A percentile compares a stretch with the other conserved stretches of the same genome.
Conservation (phyloP, 2,329 filamentous ascomycete species). For the Fusarium decemcellulare region DNA sequence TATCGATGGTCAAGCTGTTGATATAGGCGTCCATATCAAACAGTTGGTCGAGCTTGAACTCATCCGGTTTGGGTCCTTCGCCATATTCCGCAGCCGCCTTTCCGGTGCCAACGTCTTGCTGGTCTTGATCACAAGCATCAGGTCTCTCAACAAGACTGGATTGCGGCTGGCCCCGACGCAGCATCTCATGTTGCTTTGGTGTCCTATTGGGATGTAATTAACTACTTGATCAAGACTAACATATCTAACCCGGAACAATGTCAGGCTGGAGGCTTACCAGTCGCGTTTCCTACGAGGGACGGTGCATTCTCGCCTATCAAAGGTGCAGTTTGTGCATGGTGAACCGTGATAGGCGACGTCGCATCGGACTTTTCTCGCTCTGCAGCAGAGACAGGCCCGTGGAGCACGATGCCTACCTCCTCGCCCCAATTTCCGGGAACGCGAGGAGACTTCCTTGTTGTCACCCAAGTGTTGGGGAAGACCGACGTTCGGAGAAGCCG, state of each 20-base stretch:
- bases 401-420: not conserved
- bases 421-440: too few relatives aligned
- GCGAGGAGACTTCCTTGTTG: too few relatives aligned
- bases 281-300: constrained; percentile 13
- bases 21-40: constrained; percentile 6
- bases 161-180: too few relatives aligned
- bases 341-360: constrained; percentile 26
- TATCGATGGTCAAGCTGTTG: not conserved
- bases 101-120: not conserved
- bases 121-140: not conserved
- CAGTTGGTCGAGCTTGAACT: not conserved
- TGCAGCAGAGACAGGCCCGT: constrained; percentile 6
- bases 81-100: not conserved
- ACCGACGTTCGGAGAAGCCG: too few relatives aligned
- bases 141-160: too few relatives aligned
- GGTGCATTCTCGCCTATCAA: constrained; percentile 23
- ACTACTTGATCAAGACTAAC: too few relatives aligned
- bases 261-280: constrained; percentile 4
- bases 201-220: not conserved
- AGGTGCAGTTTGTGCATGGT: constrained; percentile 32
- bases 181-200: too few relatives aligned
- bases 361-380: constrained; percentile 31
- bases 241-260: too few relatives aligned
- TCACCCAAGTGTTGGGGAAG: too few relatives aligned
- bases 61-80: too few relatives aligned